Conservation (phyloP, 1,139 yeast species). For the Debaryomyces nepalensis region DNA sequence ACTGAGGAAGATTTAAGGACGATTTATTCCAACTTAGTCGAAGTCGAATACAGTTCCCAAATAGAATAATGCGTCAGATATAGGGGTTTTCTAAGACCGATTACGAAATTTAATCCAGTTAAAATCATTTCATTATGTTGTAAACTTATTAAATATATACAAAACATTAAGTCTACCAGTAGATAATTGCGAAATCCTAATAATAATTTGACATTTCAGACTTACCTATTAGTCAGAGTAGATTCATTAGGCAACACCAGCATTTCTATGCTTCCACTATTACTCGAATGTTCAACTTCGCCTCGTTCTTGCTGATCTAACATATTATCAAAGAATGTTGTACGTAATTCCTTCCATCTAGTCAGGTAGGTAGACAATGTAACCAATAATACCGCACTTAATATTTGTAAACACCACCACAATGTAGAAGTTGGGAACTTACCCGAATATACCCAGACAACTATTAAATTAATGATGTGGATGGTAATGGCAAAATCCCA, state of each 20-base stretch:
- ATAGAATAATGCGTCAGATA: no score
- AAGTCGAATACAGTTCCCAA: neutral
- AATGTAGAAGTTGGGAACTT: constrained; percentile 68
- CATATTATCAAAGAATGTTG: constrained; percentile 85
- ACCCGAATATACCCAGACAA: constrained; percentile 69
- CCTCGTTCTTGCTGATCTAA: constrained; percentile 57
- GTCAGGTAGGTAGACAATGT: constrained; percentile 84
- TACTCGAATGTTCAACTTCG: constrained; percentile 23
- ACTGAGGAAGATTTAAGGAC: constrained; percentile 50
- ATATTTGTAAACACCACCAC: constrained; percentile 85
- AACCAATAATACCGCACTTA: constrained; percentile 71
- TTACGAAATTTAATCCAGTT: no score
- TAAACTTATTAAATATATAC: neutral
- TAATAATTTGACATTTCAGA: no score
- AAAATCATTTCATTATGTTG: neutral
- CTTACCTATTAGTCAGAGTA: constrained; percentile 5
- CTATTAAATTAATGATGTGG: constrained; percentile 75
- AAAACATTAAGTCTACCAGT: neutral
- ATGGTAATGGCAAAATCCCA: constrained; percentile 95
- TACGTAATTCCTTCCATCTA: constrained; percentile 85
- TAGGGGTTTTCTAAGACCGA: no score
- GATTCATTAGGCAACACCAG: constrained; percentile 15
- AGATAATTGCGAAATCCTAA: no score
- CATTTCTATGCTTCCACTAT: constrained; percentile 26
- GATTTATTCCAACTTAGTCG: constrained; percentile 53